Evolutionary conservation across 2,329 filamentous ascomycete genomes (phyloP).

Genomic region (Coleophoma eucalyptorum): DNA sequence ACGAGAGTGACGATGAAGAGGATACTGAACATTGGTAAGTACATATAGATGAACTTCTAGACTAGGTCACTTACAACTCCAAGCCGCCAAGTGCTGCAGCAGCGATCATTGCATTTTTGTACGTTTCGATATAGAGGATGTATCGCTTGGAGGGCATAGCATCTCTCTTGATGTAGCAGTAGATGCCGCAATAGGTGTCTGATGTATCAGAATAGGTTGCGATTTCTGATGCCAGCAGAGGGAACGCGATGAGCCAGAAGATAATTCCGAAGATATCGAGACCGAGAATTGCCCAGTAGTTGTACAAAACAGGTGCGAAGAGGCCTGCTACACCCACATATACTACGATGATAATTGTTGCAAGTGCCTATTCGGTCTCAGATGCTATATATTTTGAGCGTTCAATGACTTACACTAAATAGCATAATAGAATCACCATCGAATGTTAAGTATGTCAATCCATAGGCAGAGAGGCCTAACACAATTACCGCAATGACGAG

Average conservation of each 20-base stretch:
- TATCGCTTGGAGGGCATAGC: conserved; percentile 1
- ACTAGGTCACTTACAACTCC: conserved; percentile 11
- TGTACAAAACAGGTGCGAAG: conserved; percentile 32
- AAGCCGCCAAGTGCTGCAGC: conserved; percentile 12
- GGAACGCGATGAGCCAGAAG: conserved; percentile 41
- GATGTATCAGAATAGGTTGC: background rate
- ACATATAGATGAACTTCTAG: background rate
- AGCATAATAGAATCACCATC: background rate
- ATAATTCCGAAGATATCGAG: conserved; percentile 48
- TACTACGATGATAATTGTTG: conserved; percentile 37
- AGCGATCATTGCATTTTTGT: conserved; percentile 13
- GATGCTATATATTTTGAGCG: background rate
- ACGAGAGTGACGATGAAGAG: conserved; percentile 12
- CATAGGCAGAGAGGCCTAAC: background rate
- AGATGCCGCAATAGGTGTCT: conserved; percentile 1
- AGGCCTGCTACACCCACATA: conserved; percentile 36
- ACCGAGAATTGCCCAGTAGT: conserved; percentile 46
- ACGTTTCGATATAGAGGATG: conserved; percentile 7
- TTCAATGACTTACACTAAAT: background rate
- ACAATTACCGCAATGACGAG: background rate
- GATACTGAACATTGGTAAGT: conserved; percentile 4
- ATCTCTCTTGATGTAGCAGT: conserved; percentile 6
- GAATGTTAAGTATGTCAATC: background rate
- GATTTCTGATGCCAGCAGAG: conserved; percentile 11
- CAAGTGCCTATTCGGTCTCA: conserved; percentile 22